Base-by-base conservation (phyloP, 306 rosid species). In the Arachis stenosperma region DNA sequence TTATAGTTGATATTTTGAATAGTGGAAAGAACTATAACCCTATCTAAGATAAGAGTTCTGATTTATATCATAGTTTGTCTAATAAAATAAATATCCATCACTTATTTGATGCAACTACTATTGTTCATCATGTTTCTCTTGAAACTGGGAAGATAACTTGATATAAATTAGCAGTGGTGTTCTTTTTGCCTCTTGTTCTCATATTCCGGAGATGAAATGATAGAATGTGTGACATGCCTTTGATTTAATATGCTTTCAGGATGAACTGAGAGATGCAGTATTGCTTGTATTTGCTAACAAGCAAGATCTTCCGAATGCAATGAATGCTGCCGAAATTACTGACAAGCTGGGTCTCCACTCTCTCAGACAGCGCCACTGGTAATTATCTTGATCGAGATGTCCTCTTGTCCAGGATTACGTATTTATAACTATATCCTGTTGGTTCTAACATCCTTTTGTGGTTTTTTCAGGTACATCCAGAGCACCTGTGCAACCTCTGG, bases 271-370 rank as follows among this genome's bases (percentile, higher is more conserved):
- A 73, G 96, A 90, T 81, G 96, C 96, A 17, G 96, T 90, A 22
- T 74, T 90, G 82, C 93, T 90, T 71, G 96, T 90, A 51, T 90
- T 90, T 81, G 96, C 96, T 61, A 90, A 90, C 91, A 90, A 90
- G 67, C 96, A 90, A 78, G 96, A 90, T 88, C 93, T 90, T 70
- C 96, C 96, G 2, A 90, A 90, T 51, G 96, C 96, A 78, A 90
- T 90, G 96, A 90, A 90, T 78, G 96, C 96, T 65, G 96, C 96
- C 65, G 96, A 90, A 83, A 90, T 90, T 71, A 90, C 96, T 62
- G 96, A 90, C 75, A 90, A 90, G 86, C 93, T 90, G 52, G 96
- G 96, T 44, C 96, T 90, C 80, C 91, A 90, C 85, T 90, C 96
- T 73, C 93, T 90, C 70, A 80, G 96, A 63, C 96, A 90, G 79